phyloP scores from a whole-genome alignment of 2,329 filamentous ascomycete genomes.

The Fusarium oligoseptatum region DNA sequence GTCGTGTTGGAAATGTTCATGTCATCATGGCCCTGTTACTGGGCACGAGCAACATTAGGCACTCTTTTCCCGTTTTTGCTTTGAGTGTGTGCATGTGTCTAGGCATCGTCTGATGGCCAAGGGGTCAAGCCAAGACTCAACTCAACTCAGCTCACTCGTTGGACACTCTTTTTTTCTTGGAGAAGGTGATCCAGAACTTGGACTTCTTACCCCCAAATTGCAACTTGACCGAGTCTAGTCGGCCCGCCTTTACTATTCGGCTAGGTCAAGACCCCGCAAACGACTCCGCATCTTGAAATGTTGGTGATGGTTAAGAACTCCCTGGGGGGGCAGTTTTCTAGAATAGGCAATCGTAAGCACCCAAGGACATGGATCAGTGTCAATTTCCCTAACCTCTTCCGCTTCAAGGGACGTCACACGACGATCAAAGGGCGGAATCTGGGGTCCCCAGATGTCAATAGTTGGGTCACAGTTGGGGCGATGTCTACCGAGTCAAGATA shows the following conservation, averaged over 20 bases:
- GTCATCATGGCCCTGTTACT: background rate
- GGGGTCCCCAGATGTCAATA: slow-evolving; percentile 8
- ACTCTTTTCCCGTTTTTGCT: background rate
- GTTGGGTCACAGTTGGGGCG: background rate
- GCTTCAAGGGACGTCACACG: background rate
- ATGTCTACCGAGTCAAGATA: background rate
- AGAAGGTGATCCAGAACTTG: background rate
- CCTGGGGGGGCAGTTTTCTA: background rate
- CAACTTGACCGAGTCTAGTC: background rate
- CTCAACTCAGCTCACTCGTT: background rate
- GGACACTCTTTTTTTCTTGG: background rate
- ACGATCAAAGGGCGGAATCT: background rate
- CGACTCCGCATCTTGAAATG: background rate
- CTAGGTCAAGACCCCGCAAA: background rate
- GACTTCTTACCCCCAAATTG: background rate
- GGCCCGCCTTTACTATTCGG: background rate
- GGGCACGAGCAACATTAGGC: background rate
- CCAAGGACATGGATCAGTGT: background rate
- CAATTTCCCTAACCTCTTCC: background rate
- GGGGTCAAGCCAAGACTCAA: background rate
- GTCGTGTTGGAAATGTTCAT: background rate
- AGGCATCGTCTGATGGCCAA: background rate
- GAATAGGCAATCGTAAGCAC: slow-evolving; percentile 4
- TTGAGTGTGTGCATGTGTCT: background rate
- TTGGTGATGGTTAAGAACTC: background rate